A percentile compares a stretch with the other conserved stretches of the same genome.
These are phyloP conservation scores for Eimeria sp. DNA, from an alignment of 169 alveolate species.

Conservation along the genomic window DNA sequence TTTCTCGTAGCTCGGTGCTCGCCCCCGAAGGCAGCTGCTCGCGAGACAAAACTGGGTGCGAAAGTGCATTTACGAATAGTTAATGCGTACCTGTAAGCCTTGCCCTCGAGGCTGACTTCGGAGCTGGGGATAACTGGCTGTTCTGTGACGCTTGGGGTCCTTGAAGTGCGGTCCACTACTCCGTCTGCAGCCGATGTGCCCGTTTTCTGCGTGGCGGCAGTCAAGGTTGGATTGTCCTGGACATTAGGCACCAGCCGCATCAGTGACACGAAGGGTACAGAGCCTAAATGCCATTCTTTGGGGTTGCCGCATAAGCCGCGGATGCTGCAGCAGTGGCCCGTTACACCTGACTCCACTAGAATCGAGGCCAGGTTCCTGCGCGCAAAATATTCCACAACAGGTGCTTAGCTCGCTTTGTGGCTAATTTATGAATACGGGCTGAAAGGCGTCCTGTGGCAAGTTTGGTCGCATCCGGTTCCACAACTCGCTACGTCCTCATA, in stretches of 20 bases:
- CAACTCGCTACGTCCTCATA: neutral
- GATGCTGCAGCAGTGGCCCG: conserved; percentile 96
- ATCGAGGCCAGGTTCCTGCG: conserved; percentile 94
- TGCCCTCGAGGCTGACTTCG: conserved; percentile 95
- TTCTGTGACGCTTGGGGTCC: conserved; percentile 84
- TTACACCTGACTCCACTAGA: conserved; percentile 95
- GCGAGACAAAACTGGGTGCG: neutral
- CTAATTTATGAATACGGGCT: neutral
- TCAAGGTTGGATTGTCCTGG: conserved; percentile 81
- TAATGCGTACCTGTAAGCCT: conserved; percentile 88
- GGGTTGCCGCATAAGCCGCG: conserved; percentile 96
- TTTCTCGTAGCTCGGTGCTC: neutral
- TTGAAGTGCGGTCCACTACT: conserved; percentile 33
- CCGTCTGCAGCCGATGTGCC: conserved; percentile 84
- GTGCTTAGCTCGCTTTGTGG: neutral
- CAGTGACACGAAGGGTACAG: conserved; percentile 95
- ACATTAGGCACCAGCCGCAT: conserved; percentile 91
- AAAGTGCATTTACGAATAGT: neutral
- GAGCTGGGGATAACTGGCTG: conserved; percentile 96
- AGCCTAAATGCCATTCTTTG: conserved; percentile 97
- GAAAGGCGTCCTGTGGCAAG: neutral
- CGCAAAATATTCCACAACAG: neutral
- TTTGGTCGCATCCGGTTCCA: neutral
- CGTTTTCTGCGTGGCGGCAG: conserved; percentile 75
- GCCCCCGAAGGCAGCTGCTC: neutral